Percentiles rank a stretch among this genome's conserved stretches.
These are phyloP conservation scores for Kondoa subrosea DNA, from an alignment of 768 basidiomycete genomes.

Conservation along the genomic window DNA sequence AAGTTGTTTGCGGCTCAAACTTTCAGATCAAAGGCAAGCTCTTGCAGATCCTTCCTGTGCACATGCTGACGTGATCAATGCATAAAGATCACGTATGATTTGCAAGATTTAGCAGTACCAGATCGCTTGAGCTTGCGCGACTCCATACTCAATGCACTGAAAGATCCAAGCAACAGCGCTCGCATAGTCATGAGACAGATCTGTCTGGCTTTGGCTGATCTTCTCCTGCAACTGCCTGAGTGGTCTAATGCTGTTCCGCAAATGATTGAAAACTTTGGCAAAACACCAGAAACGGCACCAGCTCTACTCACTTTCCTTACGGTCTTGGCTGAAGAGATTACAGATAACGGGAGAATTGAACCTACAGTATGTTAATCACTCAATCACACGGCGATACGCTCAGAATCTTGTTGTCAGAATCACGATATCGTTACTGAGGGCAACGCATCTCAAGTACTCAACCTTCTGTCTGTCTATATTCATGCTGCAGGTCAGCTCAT, in stretches of 20 bases:
- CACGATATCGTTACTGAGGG: slow-evolving; percentile 44
- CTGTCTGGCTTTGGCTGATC: slow-evolving; percentile 71
- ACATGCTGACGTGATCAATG: background rate
- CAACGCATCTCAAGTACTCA: slow-evolving; percentile 52
- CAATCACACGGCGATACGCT: background rate
- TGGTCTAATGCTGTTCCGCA: slow-evolving; percentile 67
- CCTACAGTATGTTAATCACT: slow-evolving; percentile 54
- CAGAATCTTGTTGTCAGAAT: slow-evolving; percentile 9
- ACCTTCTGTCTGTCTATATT: slow-evolving; percentile 70
- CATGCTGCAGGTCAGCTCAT: slow-evolving; percentile 58
- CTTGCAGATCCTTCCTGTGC: slow-evolving; percentile 1
- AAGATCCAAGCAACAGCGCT: slow-evolving; percentile 38
- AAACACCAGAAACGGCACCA: slow-evolving; percentile 64
- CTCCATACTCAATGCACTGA: slow-evolving; percentile 61
- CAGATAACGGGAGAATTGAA: slow-evolving; percentile 67
- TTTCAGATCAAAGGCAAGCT: slow-evolving; percentile 71
- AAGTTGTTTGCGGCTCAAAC: slow-evolving; percentile 94
- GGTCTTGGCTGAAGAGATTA: slow-evolving; percentile 74
- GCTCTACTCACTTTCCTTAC: slow-evolving; percentile 76
- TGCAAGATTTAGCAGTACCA: slow-evolving; percentile 60
- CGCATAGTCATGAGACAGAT: slow-evolving; percentile 80
- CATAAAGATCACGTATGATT: slow-evolving; percentile 86
- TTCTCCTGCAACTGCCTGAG: slow-evolving; percentile 63
- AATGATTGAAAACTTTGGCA: slow-evolving; percentile 71
- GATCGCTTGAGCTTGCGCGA: slow-evolving; percentile 67